phyloP scores from a whole-genome alignment of 768 basidiomycete genomes.

The Tulasnella sp. region DNA sequence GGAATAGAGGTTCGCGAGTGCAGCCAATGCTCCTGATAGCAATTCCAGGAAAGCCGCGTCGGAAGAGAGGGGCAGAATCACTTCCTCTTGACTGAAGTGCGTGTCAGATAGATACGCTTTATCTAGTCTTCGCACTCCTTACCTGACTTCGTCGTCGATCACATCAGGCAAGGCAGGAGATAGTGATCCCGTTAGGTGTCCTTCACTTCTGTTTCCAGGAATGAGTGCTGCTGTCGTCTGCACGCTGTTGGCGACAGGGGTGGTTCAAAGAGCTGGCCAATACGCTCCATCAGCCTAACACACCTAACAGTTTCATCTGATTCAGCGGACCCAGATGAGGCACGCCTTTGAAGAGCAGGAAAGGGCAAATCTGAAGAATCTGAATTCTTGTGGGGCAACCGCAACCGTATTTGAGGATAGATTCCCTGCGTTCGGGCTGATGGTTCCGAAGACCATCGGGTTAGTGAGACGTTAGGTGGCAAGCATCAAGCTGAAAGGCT shows the following conservation, averaged over 20 bases:
- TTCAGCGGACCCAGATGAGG: not conserved
- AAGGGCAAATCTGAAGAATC: not conserved
- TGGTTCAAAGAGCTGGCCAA: not conserved
- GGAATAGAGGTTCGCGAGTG: constrained; percentile 41
- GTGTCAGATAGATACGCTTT: not conserved
- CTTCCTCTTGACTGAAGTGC: constrained; percentile 34
- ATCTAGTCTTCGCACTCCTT: not conserved
- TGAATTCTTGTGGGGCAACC: not conserved
- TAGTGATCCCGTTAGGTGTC: not conserved
- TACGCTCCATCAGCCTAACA: not conserved
- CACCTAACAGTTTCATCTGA: not conserved
- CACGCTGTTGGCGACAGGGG: not conserved
- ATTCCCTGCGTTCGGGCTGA: not conserved
- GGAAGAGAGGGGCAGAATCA: constrained; percentile 71
- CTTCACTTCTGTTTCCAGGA: not conserved
- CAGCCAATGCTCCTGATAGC: constrained; percentile 46
- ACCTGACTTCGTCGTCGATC: not conserved
- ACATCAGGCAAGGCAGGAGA: not conserved
- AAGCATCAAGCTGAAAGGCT: not conserved
- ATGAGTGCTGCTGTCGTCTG: not conserved
- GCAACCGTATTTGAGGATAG: not conserved
- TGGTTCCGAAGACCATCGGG: not conserved
- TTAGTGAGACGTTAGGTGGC: not conserved
- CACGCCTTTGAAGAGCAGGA: not conserved
- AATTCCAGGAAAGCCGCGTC: constrained; percentile 75